Base-by-base conservation (phyloP, 768 basidiomycete species). In the Phylloporus rhodoxanthus region DNA sequence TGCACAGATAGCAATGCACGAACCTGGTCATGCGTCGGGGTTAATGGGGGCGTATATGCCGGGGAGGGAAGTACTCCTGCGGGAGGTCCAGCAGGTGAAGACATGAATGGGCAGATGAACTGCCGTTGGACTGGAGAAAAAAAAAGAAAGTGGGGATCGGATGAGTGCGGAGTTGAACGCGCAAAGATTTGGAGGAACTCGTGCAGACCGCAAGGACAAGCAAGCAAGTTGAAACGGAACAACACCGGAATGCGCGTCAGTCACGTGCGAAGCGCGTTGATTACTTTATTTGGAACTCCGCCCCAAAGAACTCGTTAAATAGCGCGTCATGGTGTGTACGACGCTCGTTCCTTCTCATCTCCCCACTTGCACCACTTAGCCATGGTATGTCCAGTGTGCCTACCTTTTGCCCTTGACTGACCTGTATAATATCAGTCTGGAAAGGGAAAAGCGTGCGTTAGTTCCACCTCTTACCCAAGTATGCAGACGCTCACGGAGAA, bases 21-120 rank as follows among this genome's bases (percentile, higher is more conserved):
- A 52, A 82, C 85, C 76, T 89, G 86, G 70, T 87, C 83, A 61
- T 78, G 81, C 17, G 82, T 79, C 15, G 87, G 87, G 47, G 72
- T 66, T 49, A 85, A 70, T 46, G 82, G 72, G 32, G 70, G 73
- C 25, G 68, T 59, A 59, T 61, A 52, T 29, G 55, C 19, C 29
- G 72, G 59, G 60, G 74, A 54, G 63, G 60, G 65, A 50, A 55
- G 41, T 49, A 60, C 66, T 38, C 68, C 67, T 50, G 68, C 56
- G 48, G 72, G 68, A 43, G 69, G 70, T 42, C 65, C 65, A 44
- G 66, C 46, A 15, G 61, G 51, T 29, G 53, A 58, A 57, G 59
- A 68, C 59, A 69, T 69, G 64, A 45, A 55, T 57, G 29, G 65
- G 66, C 57, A 55, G 63, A 57, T 49, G 55, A 60, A 62, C 69